phyloP scores from a whole-genome alignment of 2,329 filamentous ascomycete genomes.

The Fusarium protoensiforme region DNA sequence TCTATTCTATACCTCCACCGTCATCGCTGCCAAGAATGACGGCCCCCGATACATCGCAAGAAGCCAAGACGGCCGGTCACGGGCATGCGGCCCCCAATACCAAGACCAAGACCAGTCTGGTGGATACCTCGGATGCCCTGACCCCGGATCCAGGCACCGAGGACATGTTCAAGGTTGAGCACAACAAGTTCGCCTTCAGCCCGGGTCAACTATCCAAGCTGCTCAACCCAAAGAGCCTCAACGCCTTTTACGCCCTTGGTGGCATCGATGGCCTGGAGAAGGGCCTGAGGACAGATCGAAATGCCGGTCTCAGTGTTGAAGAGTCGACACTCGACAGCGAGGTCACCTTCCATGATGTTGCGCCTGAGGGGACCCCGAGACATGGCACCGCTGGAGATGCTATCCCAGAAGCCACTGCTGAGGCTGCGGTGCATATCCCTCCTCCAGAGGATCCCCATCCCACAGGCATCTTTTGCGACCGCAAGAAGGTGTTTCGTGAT shows the following conservation, averaged over 20 bases:
- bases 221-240: constrained; percentile 81
- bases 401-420: constrained; percentile 42
- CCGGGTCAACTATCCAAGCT: constrained; percentile 84
- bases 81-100: constrained; percentile 13
- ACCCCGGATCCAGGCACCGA: constrained; percentile 75
- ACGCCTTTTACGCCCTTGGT: constrained; percentile 80
- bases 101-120: constrained; percentile 7
- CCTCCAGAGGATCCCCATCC: constrained; percentile 36
- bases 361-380: constrained; percentile 49
- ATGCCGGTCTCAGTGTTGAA: constrained; percentile 75
- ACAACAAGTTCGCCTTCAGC: constrained; percentile 87
- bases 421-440: constrained; percentile 40
- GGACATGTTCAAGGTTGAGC: constrained; percentile 75
- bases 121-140: constrained; percentile 46
- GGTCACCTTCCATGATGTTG: constrained; percentile 74
- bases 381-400: constrained; percentile 48
- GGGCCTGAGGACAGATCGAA: constrained; percentile 74
- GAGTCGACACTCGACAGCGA: constrained; percentile 72
- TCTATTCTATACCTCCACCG: constrained; percentile 6
- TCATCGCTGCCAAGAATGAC: constrained; percentile 31
- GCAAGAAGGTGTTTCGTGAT: constrained; percentile 63
- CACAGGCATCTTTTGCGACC: constrained; percentile 38
- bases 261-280: constrained; percentile 79
- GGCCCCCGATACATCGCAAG: constrained; percentile 17
- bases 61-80: constrained; percentile 20